Base-by-base conservation (phyloP, 768 basidiomycete genomes). In the Xerocomellus intermedius region DNA sequence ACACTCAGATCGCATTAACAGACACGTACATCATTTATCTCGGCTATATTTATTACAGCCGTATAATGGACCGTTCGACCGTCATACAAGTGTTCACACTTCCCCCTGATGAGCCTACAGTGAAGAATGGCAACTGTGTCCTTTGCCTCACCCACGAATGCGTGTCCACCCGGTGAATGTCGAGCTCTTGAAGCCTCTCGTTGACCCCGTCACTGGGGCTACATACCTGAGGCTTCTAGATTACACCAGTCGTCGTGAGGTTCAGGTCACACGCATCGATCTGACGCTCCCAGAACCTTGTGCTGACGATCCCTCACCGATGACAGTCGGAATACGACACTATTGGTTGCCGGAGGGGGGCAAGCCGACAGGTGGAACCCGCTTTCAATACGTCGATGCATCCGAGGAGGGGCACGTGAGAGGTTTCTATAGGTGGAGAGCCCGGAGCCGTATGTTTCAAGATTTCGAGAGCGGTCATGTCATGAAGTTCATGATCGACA, bases 401-500 rank as follows among this genome's bases (percentile, higher is more conserved):
- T 47, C 24, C 1, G 22, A 48, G 2, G 28, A 37, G 0, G 47
- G 43, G 4, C 13, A 42, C 4, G 30, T 48, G 7, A 49, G 56
- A 26, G 50, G 56, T 1, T 32, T 58, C 17, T 28, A 3, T 5
- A 42, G 5, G 33, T n/a, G n/a, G n/a, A n/a, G n/a, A n/a, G n/a
- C n/a, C n/a, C n/a, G n/a, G n/a, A n/a, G n/a, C n/a, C n/a, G n/a
- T n/a, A n/a, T n/a, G n/a, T n/a, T n/a, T n/a, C n/a, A n/a, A n/a
- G n/a, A n/a, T n/a, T n/a, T n/a, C n/a, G n/a, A n/a, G n/a, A n/a
- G n/a, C n/a, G 3, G 4, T 21, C 19, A 26, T 4, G 12, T 58
- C 42, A 9, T 42, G 16, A 57, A 52, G n/a, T 57, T 52, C 17
- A 7, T 42, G 16, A 46, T 59, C 12, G 56, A 58, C n/a, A 44